These are phyloP conservation scores for Ophiostoma sp. DNA, from an alignment of 2,329 filamentous ascomycete genomes.

Conservation along the genomic window DNA sequence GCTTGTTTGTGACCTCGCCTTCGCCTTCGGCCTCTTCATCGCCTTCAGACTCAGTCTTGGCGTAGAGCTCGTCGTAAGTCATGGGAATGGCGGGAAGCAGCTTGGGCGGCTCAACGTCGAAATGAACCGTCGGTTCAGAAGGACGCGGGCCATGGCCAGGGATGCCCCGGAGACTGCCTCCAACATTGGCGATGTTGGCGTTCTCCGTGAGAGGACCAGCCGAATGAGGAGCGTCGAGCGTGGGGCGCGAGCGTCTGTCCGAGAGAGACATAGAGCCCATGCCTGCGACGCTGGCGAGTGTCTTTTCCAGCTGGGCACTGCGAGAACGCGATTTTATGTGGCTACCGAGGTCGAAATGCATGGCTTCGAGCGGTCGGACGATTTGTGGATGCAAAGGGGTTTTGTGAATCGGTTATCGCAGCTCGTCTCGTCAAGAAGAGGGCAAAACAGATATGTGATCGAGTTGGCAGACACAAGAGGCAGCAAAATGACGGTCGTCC, in stretches of 20 bases:
- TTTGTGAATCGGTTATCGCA: background rate
- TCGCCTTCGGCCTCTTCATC: background rate
- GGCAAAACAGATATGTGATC: background rate
- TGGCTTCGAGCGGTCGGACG: conserved; percentile 27
- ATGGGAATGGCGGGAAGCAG: conserved; percentile 47
- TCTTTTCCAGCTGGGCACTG: conserved; percentile 52
- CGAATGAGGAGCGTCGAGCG: conserved; percentile 37
- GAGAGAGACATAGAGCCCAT: conserved; percentile 22
- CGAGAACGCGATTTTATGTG: conserved; percentile 49
- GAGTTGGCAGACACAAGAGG: background rate
- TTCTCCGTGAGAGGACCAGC: conserved; percentile 41
- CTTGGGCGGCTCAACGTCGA: conserved; percentile 49
- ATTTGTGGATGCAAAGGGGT: background rate
- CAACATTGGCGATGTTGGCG: conserved; percentile 25
- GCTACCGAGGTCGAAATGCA: conserved; percentile 46
- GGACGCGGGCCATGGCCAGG: conserved; percentile 40
- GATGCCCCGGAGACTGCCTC: conserved; percentile 31
- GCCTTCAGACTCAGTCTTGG: conserved; percentile 29
- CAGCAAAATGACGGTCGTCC: background rate
- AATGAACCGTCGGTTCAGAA: conserved; percentile 45
- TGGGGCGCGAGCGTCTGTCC: conserved; percentile 32
- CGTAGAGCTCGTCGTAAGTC: conserved; percentile 50
- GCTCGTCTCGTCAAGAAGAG: background rate
- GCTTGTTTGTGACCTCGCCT: background rate
- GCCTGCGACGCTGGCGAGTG: conserved; percentile 25